Evolutionary conservation across 352 stramenopile genomes (phyloP).

Genomic region (Blastocystis hominis): DNA sequence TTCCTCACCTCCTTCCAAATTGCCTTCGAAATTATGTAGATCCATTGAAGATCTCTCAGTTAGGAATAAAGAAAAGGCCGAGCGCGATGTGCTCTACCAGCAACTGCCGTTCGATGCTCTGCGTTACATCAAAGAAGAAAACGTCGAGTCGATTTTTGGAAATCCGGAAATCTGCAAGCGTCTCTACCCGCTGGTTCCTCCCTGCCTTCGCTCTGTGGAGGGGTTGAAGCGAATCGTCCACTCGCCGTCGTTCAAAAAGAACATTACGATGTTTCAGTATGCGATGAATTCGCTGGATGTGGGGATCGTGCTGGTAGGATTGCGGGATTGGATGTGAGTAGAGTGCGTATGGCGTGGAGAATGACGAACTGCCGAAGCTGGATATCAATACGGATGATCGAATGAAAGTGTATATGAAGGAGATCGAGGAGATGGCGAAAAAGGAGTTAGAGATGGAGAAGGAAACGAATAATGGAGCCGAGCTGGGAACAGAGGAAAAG

Average conservation of each 20-base stretch:
- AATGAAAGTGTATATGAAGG: neutral
- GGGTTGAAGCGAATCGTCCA: neutral
- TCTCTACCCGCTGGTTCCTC: constrained; percentile 20
- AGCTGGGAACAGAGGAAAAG: no score
- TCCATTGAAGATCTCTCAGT: neutral
- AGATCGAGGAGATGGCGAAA: constrained; percentile 32
- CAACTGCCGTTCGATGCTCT: neutral
- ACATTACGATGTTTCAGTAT: constrained; percentile 26
- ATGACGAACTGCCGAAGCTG: neutral
- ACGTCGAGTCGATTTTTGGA: neutral
- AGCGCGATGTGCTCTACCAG: neutral
- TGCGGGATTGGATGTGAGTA: neutral
- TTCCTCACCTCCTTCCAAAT: constrained; percentile 30
- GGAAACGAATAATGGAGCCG: neutral
- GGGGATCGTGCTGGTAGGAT: neutral
- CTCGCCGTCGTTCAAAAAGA: constrained; percentile 18
- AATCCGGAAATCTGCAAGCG: constrained; percentile 34
- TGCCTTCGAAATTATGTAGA: neutral
- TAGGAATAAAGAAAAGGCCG: constrained; percentile 17
- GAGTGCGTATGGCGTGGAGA: neutral
- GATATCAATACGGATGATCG: neutral
- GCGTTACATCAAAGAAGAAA: neutral
- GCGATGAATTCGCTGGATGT: neutral
- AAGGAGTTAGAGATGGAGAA: constrained; percentile 18
- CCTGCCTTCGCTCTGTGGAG: neutral